Conservation (phyloP, 2,329 filamentous ascomycete species). For the Myrmaecium sp. region DNA sequence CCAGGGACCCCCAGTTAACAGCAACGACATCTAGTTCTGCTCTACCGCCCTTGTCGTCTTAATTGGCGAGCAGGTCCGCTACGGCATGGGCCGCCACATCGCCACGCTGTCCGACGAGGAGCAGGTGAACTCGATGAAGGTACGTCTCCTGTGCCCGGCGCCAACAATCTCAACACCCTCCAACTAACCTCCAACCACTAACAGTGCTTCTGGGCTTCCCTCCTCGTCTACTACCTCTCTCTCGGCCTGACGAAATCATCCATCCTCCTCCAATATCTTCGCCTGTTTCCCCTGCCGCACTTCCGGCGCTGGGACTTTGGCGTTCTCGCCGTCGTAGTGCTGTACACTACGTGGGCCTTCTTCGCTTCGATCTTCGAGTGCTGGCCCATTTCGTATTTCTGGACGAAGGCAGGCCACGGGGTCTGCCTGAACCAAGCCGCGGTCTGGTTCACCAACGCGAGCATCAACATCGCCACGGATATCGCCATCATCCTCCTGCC, state of each 20-base stretch:
- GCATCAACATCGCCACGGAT: constrained; percentile 17
- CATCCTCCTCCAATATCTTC: constrained; percentile 17
- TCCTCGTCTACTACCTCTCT: constrained; percentile 17
- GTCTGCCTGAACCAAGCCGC: constrained; percentile 12
- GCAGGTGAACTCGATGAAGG: too few relatives aligned
- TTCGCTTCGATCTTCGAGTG: constrained; percentile 14
- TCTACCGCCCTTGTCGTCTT: neutral
- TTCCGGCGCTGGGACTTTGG: constrained; percentile 11
- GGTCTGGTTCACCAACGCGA: constrained; percentile 15
- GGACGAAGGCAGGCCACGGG: constrained; percentile 7
- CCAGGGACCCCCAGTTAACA: too few relatives aligned
- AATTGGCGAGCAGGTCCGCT: constrained; percentile 1
- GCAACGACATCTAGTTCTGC: constrained; percentile 1
- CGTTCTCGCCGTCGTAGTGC: constrained; percentile 11
- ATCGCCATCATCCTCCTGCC: constrained; percentile 14
- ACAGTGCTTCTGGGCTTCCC: constrained; percentile 12
- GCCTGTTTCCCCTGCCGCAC: constrained; percentile 13
- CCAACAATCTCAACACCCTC: neutral
- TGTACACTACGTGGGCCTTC: constrained; percentile 13
- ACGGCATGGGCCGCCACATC: constrained; percentile 3
- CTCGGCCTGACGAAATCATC: constrained; percentile 17
- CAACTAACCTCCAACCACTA: neutral
- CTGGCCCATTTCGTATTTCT: constrained; percentile 13
- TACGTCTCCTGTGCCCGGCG: too few relatives aligned
- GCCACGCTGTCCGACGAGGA: too few relatives aligned